Percentiles rank a stretch among this genome's conserved stretches.
These are phyloP conservation scores for Geranomyces michiganensis DNA, from an alignment of 192 early-diverging fungal species.

Conservation along the genomic window DNA sequence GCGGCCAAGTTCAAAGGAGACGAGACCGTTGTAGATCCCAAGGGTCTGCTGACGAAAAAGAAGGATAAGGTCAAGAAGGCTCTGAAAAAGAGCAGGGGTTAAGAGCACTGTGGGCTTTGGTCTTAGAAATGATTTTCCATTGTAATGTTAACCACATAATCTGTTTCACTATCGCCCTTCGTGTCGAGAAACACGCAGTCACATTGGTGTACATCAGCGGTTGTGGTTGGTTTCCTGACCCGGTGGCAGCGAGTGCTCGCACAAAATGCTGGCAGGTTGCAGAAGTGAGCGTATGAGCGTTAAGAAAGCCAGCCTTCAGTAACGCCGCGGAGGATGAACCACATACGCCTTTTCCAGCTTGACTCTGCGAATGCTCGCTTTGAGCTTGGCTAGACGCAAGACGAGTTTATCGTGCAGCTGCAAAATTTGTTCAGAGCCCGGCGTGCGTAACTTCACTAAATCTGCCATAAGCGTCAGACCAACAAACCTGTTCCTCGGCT, in stretches of 20 bases:
- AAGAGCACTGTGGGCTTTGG: not conserved
- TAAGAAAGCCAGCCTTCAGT: too few relatives aligned
- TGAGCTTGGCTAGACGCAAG: conserved; percentile 5
- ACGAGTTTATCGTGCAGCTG: conserved; percentile 5
- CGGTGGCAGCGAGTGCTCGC: not conserved
- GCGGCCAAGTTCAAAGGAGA: conserved; percentile 38
- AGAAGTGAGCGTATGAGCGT: too few relatives aligned
- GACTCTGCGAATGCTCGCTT: not conserved
- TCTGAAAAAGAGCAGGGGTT: conserved; percentile 17
- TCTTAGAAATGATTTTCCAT: too few relatives aligned
- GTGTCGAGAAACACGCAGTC: not conserved
- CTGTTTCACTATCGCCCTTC: not conserved
- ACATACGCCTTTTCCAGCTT: conserved; percentile 5
- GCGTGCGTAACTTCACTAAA: not conserved
- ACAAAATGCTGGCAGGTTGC: not conserved
- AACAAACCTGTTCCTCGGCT: conserved; percentile 1
- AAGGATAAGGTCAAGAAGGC: conserved; percentile 34
- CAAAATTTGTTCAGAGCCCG: not conserved
- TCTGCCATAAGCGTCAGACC: not conserved
- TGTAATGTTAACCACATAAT: too few relatives aligned
- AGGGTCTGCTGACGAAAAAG: conserved; percentile 31
- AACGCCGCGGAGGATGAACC: not conserved
- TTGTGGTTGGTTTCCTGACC: not conserved
- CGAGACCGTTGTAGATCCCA: conserved; percentile 36
- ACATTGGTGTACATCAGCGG: too few relatives aligned